Evolutionary conservation across 768 basidiomycete species (phyloP), one percentile per base, ranked within the genome.

Genomic region (Tylopilus sp.): DNA sequence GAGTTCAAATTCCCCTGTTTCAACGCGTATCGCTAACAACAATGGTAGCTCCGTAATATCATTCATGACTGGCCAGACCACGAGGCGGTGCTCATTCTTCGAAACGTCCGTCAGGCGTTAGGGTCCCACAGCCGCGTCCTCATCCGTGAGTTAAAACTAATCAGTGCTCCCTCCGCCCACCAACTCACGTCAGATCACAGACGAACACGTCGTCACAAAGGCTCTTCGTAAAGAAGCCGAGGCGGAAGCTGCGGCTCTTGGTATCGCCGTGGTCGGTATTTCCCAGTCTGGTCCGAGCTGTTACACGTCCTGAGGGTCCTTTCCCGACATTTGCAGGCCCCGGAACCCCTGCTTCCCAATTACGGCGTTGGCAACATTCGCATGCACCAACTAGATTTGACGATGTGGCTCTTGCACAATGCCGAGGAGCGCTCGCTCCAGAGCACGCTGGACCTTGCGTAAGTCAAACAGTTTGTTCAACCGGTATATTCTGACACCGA

Each of bases 61-160:
- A 60, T 65, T 25, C 71, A 71, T 38, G 60, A 72, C 50, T 74
- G 70, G 71, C 59, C 68, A 10, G 72, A 73, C 50, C 50, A 58
- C 2, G 58, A 64, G n/a, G 55, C 63, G 13, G 33, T 50, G 1
- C 48, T 59, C 6, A 71, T 72, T 34, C 56, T 72, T 19, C 50
- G 48, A 21, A 70, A 71, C 50, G 33, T 73, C 44, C 61, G 68
- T 24, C 47, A 60, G 52, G 70, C 65, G 9, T 57, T 73, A 55
- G 61, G 56, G 25, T 63, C 68, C 6, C 45, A 64, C 30, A 67
- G 65, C 25, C 69, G 66, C 2, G 36, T 73, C 17, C 63, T 72
- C 31, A 62, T 73, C 31, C 69, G 72, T 70, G 54, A 54, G 66
- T 61, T 11, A 21, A 29, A 25, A 12, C 9, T 3, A 11, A 30